Evolutionary conservation across 2,329 filamentous ascomycete species (phyloP).

Genomic region (Arthrobotrys sphaeroides): DNA sequence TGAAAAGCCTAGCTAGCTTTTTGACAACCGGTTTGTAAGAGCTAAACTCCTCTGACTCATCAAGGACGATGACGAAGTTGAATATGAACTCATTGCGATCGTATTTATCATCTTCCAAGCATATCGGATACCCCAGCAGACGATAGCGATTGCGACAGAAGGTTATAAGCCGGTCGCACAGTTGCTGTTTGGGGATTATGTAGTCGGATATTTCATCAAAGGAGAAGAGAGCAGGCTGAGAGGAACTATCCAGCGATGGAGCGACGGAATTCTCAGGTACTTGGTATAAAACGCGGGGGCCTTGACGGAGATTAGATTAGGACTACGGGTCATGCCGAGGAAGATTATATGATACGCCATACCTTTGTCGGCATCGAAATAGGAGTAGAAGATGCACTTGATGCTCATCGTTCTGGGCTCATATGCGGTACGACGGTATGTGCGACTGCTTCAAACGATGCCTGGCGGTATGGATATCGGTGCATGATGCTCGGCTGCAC

Average conservation of each 20-base stretch:
- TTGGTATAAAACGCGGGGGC: conserved; percentile 72
- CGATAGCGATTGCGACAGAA: conserved; percentile 79
- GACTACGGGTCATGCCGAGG: background rate
- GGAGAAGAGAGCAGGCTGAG: conserved; percentile 74
- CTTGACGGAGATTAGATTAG: conserved; percentile 61
- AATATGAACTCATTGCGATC: conserved; percentile 97
- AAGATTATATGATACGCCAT: conserved; percentile 53
- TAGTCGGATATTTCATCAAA: conserved; percentile 89
- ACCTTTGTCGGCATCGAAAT: conserved; percentile 75
- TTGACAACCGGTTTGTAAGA: conserved; percentile 86
- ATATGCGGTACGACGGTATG: background rate
- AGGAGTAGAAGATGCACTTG: conserved; percentile 75
- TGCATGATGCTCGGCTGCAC: conserved; percentile 13
- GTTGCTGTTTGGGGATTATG: conserved; percentile 92
- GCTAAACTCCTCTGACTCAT: conserved; percentile 71
- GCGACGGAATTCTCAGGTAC: conserved; percentile 71
- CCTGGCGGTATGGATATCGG: background rate
- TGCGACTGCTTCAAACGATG: background rate
- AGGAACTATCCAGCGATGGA: conserved; percentile 61
- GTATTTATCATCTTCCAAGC: conserved; percentile 82
- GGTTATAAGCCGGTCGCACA: conserved; percentile 89
- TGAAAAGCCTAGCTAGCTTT: conserved; percentile 84
- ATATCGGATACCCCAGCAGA: conserved; percentile 87
- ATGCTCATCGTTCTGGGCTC: conserved; percentile 61
- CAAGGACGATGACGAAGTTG: conserved; percentile 89